Conservation (phyloP, 1,284 basidiomycete species). For the Sporisorium iseilematis-ciliati region DNA sequence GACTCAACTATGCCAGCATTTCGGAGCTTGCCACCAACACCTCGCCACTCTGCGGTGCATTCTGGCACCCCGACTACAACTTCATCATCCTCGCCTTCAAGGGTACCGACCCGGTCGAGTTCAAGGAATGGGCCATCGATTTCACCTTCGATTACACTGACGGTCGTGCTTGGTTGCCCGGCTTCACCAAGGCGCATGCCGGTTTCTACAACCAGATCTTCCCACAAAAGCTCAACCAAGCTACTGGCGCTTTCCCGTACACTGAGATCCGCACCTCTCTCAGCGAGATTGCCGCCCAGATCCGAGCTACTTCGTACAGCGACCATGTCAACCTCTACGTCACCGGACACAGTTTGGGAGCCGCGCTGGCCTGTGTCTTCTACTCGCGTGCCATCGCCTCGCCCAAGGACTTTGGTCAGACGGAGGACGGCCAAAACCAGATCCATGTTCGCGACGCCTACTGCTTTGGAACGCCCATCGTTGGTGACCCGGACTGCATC, state of each 20-base stretch:
- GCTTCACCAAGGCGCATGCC: conserved; percentile 45
- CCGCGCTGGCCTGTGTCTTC: conserved; percentile 41
- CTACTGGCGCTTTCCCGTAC: conserved; percentile 40
- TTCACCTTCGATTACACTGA: conserved; percentile 60
- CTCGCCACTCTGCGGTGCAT: conserved; percentile 47
- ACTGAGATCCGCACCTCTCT: conserved; percentile 38
- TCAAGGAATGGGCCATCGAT: conserved; percentile 70
- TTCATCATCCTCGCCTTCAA: conserved; percentile 55
- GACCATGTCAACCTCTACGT: conserved; percentile 50
- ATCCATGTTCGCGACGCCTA: conserved; percentile 49
- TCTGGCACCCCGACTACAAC: conserved; percentile 45
- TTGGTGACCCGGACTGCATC: conserved; percentile 52
- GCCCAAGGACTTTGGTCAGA: conserved; percentile 47
- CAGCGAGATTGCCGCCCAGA: conserved; percentile 34
- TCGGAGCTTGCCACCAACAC: conserved; percentile 52
- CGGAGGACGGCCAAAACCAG: conserved; percentile 29
- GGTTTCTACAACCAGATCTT: conserved; percentile 57
- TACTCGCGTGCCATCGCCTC: conserved; percentile 41
- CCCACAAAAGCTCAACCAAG: conserved; percentile 34
- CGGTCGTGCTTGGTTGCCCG: conserved; percentile 46
- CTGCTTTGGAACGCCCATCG: conserved; percentile 49
- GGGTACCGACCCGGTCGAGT: conserved; percentile 70
- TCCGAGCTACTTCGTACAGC: conserved; percentile 18
- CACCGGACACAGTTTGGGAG: conserved; percentile 49
- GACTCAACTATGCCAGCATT: conserved; percentile 47